phyloP scores from a whole-genome alignment of 306 rosid species.

The Cicer bijugum region DNA sequence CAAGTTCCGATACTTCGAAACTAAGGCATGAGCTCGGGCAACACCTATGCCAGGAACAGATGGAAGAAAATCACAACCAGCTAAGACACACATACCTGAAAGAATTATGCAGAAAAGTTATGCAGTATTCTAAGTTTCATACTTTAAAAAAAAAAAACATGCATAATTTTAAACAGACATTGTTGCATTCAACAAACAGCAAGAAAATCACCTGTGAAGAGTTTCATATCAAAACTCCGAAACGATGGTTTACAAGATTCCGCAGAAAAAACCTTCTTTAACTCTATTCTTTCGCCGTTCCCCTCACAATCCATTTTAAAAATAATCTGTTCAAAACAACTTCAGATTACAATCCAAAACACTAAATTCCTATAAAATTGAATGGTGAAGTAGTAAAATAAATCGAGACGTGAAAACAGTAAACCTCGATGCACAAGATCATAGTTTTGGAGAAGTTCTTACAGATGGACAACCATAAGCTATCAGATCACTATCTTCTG shows the following conservation, averaged over 20 bases:
- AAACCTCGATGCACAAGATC: slow-evolving; percentile 53
- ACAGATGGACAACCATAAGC: slow-evolving; percentile 95
- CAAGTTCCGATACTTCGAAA: slow-evolving; percentile 77
- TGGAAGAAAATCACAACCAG: slow-evolving; percentile 97
- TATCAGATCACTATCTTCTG: slow-evolving; percentile 66
- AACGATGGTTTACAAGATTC: slow-evolving; percentile 66
- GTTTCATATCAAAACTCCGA: slow-evolving; percentile 62
- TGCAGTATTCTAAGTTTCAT: background rate
- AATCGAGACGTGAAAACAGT: slow-evolving; percentile 34
- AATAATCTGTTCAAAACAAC: slow-evolving; percentile 60
- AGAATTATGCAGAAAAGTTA: slow-evolving; percentile 26
- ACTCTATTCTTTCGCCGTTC: slow-evolving; percentile 76
- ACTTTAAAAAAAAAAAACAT: slow-evolving; percentile 8
- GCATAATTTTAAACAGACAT: slow-evolving; percentile 29
- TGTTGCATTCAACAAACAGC: slow-evolving; percentile 34
- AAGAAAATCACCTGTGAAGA: slow-evolving; percentile 65
- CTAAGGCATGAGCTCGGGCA: slow-evolving; percentile 77
- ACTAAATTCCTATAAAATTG: slow-evolving; percentile 27
- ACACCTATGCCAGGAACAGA: slow-evolving; percentile 98
- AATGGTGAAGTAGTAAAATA: slow-evolving; percentile 31
- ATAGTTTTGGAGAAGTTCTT: slow-evolving; percentile 60
- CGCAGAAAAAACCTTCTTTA: slow-evolving; percentile 66
- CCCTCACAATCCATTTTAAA: slow-evolving; percentile 92
- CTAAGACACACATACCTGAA: slow-evolving; percentile 92
- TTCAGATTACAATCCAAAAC: slow-evolving; percentile 44